Percentiles rank a stretch among this genome's conserved stretches.
These are phyloP conservation scores for Nemania bipapillata DNA, from an alignment of 2,329 filamentous ascomycete genomes.

Conservation along the genomic window DNA sequence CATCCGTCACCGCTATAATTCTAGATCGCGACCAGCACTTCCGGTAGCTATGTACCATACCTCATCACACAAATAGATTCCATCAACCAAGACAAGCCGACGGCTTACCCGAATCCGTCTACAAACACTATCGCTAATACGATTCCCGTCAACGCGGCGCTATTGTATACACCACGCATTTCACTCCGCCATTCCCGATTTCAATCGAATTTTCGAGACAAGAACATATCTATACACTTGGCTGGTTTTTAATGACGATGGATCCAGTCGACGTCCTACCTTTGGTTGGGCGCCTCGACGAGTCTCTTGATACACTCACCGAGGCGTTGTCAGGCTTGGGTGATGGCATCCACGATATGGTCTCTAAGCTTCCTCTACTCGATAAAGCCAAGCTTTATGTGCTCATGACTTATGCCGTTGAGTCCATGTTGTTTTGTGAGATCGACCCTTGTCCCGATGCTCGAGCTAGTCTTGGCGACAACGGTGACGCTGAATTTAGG, in stretches of 20 bases:
- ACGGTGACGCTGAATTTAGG: background rate
- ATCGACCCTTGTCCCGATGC: background rate
- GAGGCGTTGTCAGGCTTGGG: slow-evolving; percentile 79
- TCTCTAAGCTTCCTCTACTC: slow-evolving; percentile 85
- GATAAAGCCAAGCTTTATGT: slow-evolving; percentile 95
- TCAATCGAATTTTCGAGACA: background rate
- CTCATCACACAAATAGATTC: background rate
- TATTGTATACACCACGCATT: background rate
- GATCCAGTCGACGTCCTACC: slow-evolving; percentile 68
- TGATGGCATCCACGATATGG: slow-evolving; percentile 71
- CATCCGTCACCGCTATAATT: slow-evolving; percentile 47
- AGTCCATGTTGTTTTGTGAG: slow-evolving; percentile 87
- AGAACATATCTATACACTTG: background rate
- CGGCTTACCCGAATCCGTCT: background rate
- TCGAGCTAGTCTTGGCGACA: background rate
- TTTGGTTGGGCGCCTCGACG: slow-evolving; percentile 77
- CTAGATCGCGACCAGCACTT: background rate
- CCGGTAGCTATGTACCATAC: too few species aligned
- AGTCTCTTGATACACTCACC: slow-evolving; percentile 82
- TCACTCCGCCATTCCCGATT: background rate
- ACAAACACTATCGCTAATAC: background rate
- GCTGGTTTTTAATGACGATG: slow-evolving; percentile 49
- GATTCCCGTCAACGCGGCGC: background rate
- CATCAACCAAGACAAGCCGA: too few species aligned
- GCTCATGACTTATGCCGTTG: slow-evolving; percentile 86